Evolutionary conservation across 2,329 filamentous ascomycete genomes (phyloP).

Genomic region (Trichoderma polysporum): DNA sequence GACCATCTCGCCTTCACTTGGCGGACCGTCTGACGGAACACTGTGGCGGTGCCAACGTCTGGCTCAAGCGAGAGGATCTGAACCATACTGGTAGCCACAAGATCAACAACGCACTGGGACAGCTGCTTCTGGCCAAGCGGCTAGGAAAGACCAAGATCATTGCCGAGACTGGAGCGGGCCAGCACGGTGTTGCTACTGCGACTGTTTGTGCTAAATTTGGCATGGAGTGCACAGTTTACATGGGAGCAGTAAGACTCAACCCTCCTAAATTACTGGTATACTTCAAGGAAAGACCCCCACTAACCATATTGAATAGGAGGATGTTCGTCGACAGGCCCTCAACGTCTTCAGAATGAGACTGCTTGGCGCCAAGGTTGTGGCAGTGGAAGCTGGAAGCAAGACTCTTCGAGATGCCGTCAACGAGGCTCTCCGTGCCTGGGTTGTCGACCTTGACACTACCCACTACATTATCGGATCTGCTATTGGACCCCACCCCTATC

Average conservation of each 20-base stretch:
- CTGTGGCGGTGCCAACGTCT: conserved; percentile 92
- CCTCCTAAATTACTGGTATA: not conserved
- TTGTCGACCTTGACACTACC: conserved; percentile 85
- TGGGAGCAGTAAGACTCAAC: conserved; percentile 68
- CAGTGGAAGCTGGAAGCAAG: conserved; percentile 85
- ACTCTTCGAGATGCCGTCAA: conserved; percentile 89
- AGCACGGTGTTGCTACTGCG: conserved; percentile 96
- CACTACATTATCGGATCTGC: conserved; percentile 99
- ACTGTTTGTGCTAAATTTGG: conserved; percentile 98
- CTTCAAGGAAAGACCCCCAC: conserved; percentile 5
- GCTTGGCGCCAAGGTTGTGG: conserved; percentile 86
- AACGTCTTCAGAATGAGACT: conserved; percentile 99
- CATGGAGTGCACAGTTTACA: conserved; percentile 97
- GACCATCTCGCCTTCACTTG: conserved; percentile 86
- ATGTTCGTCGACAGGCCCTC: conserved; percentile 90
- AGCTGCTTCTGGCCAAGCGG: conserved; percentile 80
- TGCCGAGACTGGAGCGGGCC: conserved; percentile 93
- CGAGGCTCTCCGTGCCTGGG: conserved; percentile 92
- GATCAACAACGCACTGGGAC: conserved; percentile 97
- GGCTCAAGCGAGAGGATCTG: conserved; percentile 94
- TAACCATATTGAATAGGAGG: conserved; percentile 56
- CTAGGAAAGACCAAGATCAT: conserved; percentile 97
- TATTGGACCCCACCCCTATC: conserved; percentile 97
- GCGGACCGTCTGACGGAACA: conserved; percentile 85
- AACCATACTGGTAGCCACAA: conserved; percentile 99